Base-by-base conservation (phyloP, 2,329 filamentous ascomycete species). In the Ustilaginoidea virens region DNA sequence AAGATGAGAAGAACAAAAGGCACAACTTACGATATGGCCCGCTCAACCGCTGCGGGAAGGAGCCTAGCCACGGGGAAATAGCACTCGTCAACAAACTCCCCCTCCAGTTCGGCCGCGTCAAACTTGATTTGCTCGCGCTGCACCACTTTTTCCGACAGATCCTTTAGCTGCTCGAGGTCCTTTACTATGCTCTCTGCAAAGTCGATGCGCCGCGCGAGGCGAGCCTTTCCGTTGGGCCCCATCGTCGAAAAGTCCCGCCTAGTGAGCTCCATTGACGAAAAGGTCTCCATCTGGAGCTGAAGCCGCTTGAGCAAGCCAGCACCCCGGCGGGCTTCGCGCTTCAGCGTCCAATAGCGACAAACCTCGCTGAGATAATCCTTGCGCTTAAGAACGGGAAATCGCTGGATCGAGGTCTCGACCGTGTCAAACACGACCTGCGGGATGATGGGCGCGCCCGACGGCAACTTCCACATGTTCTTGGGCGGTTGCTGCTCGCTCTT, bases 311-410 rank as follows among this genome's bases (percentile, higher is more conserved):
- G 66, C 31, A 98, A 63, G 4, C 90, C 83, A 17, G 90, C 90
- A 26, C 90, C 90, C 33, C 90, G 70, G 19, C 90, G 74, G 36
- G 87, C 81, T 52, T 98, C 90, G 32, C 90, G 74, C 58, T 98
- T 98, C 37, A 98, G 55, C 0, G 90, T 96, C 90, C 90, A 98
- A 55, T 96, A 98, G 42, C 83, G 85, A 57, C 87, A 96, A 2
- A 81, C 81, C 51, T 94, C 87, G 33, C 83, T 78, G 3, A 92
- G 76, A 49, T 83, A 98, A 35, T 94, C 86, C 47, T 92, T 93
- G 29, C 85, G 74, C 48, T 90, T 92, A 17, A 79, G 73, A 33
- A 74, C 59, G 20, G 72, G 71, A 49, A 96, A 96, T 27, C 82
- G 74, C 36, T 77, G 71, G 19, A 98, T 65, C 0, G 86, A 81